phyloP scores from a whole-genome alignment of 495 filamentous ascomycete species.

The Symbiotaphrina buchneri region DNA sequence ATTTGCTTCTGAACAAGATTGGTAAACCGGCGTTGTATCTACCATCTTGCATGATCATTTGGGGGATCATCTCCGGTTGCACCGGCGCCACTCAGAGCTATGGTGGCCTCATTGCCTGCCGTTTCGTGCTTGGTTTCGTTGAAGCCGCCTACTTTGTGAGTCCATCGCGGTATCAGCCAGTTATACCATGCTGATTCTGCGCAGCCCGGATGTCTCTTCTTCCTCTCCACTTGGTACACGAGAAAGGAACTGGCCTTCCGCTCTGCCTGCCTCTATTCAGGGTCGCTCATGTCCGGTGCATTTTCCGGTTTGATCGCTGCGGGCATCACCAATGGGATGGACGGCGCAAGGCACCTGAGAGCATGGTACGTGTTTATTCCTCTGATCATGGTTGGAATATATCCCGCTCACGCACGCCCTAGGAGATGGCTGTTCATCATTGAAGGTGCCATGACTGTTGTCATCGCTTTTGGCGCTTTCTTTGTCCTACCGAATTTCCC shows the following conservation, averaged over 20 bases:
- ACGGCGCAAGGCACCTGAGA: slow-evolving; percentile 18
- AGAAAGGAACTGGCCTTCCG: slow-evolving; percentile 25
- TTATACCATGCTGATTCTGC: neutral
- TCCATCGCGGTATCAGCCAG: neutral
- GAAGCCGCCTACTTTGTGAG: slow-evolving; percentile 10
- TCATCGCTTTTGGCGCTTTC: slow-evolving; percentile 25
- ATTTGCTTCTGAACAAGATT: slow-evolving; percentile 33
- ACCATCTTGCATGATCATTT: slow-evolving; percentile 1
- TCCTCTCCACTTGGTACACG: slow-evolving; percentile 26
- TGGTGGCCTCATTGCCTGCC: slow-evolving; percentile 27
- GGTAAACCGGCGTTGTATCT: slow-evolving; percentile 23
- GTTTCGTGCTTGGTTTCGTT: slow-evolving; percentile 27
- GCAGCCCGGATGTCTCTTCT: slow-evolving; percentile 22
- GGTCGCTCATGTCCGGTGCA: slow-evolving; percentile 15
- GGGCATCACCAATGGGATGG: slow-evolving; percentile 21
- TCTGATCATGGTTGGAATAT: too few relatives aligned
- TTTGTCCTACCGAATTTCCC: slow-evolving; percentile 61
- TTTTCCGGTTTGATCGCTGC: slow-evolving; percentile 21
- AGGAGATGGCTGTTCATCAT: slow-evolving; percentile 25
- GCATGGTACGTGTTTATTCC: too few relatives aligned
- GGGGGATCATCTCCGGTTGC: slow-evolving; percentile 22
- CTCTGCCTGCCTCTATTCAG: slow-evolving; percentile 21
- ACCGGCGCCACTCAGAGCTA: slow-evolving; percentile 29
- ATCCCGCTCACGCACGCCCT: too few relatives aligned
- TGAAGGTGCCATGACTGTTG: slow-evolving; percentile 36